Percentiles rank a stretch among this genome's conserved stretches.
phyloP scores from a whole-genome alignment of 257 asterid species.

The Primulina eburnea region DNA sequence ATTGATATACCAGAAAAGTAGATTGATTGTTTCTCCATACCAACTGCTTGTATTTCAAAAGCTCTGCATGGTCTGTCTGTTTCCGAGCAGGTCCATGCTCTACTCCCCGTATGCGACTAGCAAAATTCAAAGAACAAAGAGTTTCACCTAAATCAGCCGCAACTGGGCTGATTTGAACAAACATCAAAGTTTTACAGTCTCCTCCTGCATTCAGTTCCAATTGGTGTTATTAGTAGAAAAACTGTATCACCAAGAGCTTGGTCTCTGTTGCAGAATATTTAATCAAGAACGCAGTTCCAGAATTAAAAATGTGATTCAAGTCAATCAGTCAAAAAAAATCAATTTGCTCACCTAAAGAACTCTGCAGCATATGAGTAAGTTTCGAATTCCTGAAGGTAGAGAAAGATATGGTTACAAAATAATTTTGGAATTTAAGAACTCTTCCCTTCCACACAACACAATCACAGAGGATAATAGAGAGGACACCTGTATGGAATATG shows the following conservation, averaged over 20 bases:
- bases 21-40: conserved; percentile 38
- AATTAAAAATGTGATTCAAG: background rate
- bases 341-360: conserved; percentile 71
- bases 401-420: conserved; percentile 23
- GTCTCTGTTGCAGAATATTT: background rate
- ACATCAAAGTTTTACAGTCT: conserved; percentile 87
- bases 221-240: conserved; percentile 1
- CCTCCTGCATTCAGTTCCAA: conserved; percentile 67
- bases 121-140: conserved; percentile 82
- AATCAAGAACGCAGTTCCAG: background rate
- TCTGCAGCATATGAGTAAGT: conserved; percentile 97
- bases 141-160: conserved; percentile 78
- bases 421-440: conserved; percentile 10
- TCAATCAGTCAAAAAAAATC: background rate
- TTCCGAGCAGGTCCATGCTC: conserved; percentile 91
- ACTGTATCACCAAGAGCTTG: background rate
- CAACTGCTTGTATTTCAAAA: conserved; percentile 75
- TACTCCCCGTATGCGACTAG: conserved; percentile 89
- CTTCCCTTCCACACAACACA: background rate
- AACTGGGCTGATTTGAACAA: conserved; percentile 80
- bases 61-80: conserved; percentile 67
- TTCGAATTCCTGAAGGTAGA: conserved; percentile 77
- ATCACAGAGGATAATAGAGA: conserved; percentile 22
- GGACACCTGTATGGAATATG: conserved; percentile 77
- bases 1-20: conserved; percentile 5